Base-by-base conservation (phyloP, 768 basidiomycete genomes). In the Trametes elegans region DNA sequence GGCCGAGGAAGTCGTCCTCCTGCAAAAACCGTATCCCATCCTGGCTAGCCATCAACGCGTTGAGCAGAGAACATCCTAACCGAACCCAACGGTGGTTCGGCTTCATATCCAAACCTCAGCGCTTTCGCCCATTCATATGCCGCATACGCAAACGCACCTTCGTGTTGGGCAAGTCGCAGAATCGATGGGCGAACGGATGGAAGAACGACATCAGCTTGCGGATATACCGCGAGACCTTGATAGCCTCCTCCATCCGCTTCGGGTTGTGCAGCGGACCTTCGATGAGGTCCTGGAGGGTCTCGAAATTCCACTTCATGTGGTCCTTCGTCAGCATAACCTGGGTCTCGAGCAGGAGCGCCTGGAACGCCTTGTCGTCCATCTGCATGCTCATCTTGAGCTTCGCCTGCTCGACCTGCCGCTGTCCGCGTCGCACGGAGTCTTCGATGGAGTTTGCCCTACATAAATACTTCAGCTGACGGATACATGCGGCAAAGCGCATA, bases 321-420 rank as follows among this genome's bases (percentile, higher is more conserved):
- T 98, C 95, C 66, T 92, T 94, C 9, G 86, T 88, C 26, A 87
- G 75, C 76, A 91, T 87, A 11, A 96, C 89, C 71, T 93, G 90
- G 2, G 93, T 92, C 63, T 97, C 93, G 19, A 94, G 76, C 45
- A 99, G 74, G 35, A 78, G 80, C 4, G 85, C 76, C 65, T 95
- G 92, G 71, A 98, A 99, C 4, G 88, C 82, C 68, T 80, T 87
- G 69, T 98, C 97, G 67, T 99, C 97, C 83, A 98, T 91, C 71
- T 93, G 90, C 81, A 97, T 84, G 56, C 87, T 89, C 66, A 89
- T 80, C 67, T 93, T 92, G 49, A 97, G 77, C 70, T 91, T 94
- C 23, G 83, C 86, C 63, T 93, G 90, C 63, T 97, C 93, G 2
- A 95, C 87, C 62, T 93, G 92, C 57, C 90, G 79, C 70, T 97